Conservation (phyloP, 208 protist species). For the Leishmania guyanensis region DNA sequence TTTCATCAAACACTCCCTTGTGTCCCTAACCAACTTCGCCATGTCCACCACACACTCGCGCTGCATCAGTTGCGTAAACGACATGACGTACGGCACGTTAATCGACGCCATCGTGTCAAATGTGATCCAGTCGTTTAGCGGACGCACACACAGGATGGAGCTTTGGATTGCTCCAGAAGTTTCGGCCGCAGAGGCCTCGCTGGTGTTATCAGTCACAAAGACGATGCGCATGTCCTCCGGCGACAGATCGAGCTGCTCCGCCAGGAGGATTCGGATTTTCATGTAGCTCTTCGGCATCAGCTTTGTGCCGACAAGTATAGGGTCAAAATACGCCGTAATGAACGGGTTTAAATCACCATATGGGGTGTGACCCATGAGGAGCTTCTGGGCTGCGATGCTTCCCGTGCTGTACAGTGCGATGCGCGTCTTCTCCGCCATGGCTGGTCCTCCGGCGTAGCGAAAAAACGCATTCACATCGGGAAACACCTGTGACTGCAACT, state of each 20-base stretch:
- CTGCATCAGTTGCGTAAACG: constrained; percentile 51
- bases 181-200: constrained; percentile 56
- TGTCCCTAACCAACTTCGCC: constrained; percentile 14
- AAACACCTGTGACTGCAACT: constrained; percentile 36
- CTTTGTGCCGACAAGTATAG: constrained; percentile 66
- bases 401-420: constrained; percentile 89
- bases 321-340: constrained; percentile 84
- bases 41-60: constrained; percentile 33
- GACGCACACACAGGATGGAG: constrained; percentile 51
- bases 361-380: constrained; percentile 66
- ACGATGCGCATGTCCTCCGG: constrained; percentile 44
- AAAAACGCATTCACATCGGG: constrained; percentile 41
- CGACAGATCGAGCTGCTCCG: constrained; percentile 20
- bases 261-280: constrained; percentile 51
- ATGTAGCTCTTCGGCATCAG: constrained; percentile 62
- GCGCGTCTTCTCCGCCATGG: constrained; percentile 4
- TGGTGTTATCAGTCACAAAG: constrained; percentile 62
- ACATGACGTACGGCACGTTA: constrained; percentile 37
- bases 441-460: constrained; percentile 12
- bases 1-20: constrained; percentile 1
- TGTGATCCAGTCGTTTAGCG: constrained; percentile 50
- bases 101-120: constrained; percentile 50
- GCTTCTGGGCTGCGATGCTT: constrained; percentile 63
- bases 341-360: constrained; percentile 73
- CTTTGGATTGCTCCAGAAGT: constrained; percentile 45